phyloP scores from a whole-genome alignment of 371 early-diverging fungal genomes.

The Mucor irregularis region DNA sequence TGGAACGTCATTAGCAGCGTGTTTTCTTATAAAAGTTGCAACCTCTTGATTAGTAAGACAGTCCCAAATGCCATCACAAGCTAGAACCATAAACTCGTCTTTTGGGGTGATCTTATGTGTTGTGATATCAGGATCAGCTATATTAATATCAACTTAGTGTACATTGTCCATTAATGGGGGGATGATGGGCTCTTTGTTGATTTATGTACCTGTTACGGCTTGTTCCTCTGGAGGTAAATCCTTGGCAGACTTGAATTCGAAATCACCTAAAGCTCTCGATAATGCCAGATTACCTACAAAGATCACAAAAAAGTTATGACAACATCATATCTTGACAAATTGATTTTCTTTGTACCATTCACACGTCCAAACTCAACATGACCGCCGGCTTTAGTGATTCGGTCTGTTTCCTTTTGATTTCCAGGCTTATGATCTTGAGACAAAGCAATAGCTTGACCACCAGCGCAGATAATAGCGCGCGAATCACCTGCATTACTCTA shows the following conservation, averaged over 20 bases:
- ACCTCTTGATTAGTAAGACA: conserved; percentile 91
- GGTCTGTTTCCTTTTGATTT: conserved; percentile 72
- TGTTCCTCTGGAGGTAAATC: conserved; percentile 81
- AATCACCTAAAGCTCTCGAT: conserved; percentile 96
- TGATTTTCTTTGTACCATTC: conserved; percentile 67
- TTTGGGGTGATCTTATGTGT: conserved; percentile 60
- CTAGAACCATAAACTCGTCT: conserved; percentile 93
- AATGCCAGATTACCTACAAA: conserved; percentile 82
- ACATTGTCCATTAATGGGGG: no score
- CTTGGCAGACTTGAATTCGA: conserved; percentile 87
- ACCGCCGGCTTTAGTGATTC: conserved; percentile 90
- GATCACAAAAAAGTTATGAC: not conserved
- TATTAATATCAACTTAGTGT: no score
- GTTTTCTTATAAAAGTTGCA: conserved; percentile 73
- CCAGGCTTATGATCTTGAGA: conserved; percentile 96
- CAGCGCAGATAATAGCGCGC: conserved; percentile 77
- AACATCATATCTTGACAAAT: no score
- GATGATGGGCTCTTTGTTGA: no score
- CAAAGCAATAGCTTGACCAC: conserved; percentile 75
- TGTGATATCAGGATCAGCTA: conserved; percentile 89
- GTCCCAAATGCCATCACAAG: conserved; percentile 99
- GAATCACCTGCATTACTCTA: conserved; percentile 96
- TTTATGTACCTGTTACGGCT: conserved; percentile 84
- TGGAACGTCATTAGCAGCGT: conserved; percentile 54
- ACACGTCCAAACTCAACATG: conserved; percentile 95